Base-by-base conservation (phyloP, 257 asterid genomes). In the Henckelia pumila region DNA sequence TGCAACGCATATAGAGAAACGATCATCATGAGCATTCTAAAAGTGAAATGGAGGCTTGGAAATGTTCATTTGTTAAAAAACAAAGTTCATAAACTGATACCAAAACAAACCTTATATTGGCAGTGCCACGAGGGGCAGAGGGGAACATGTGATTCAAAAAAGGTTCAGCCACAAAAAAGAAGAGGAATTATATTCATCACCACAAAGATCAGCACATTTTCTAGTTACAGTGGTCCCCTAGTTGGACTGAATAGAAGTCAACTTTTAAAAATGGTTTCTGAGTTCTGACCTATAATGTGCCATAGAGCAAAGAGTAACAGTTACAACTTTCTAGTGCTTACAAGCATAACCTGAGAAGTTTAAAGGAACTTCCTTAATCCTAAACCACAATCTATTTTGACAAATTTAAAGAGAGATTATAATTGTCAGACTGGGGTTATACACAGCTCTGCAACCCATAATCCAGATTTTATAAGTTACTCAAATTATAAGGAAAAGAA, bases 401-500 rank as follows among this genome's bases (percentile, higher is more conserved):
- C 47, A 35, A 35, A 35, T 35, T 35, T 35, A 35, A 35, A 14
- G n/a, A 35, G 44, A 40, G 50, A 40, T 11, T 40, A 40, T 13
- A 40, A 40, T 40, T 40, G 6, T 4, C 19, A 44, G 53, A 16
- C 53, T 13, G 3, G 53, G n/a, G 53, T 44, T 5, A 44, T 14
- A 14, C 19, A 16, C 13, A 44, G 20, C 20, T 44, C 20, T 16
- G 53, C 53, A 16, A 11, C 16, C 53, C 53, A 16, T 19, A 62
- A n/a, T 32, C 13, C 32, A 33, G 47, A 66, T 52, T 47, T 61
- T 10, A 53, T 4, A 37, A 61, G 4, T 24, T 61, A 52, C 16
- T 14, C 55, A 24, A 24, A 70, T 32, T 68, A 71, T 55, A 58
- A 59, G 23, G 7, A 56, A 21, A 70, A 4, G 30, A 60, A 59